A percentile compares a stretch with the other conserved stretches of the same genome.
phyloP scores from a whole-genome alignment of 139 green algal genomes.

The Chlamydomonas incerta region DNA sequence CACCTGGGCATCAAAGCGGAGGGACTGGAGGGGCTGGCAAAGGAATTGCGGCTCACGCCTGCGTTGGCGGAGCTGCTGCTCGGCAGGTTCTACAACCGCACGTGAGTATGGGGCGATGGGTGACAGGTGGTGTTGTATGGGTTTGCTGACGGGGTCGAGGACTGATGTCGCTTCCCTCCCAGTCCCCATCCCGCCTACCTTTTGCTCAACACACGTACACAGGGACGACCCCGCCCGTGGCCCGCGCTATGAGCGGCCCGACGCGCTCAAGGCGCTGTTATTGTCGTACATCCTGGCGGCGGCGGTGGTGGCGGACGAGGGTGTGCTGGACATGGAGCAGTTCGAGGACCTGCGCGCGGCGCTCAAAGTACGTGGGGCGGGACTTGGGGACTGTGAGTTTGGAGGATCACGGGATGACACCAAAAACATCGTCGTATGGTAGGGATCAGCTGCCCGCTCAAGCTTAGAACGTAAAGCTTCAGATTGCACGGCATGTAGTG shows the following conservation, averaged over 20 bases:
- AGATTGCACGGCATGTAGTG: no score
- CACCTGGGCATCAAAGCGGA: background rate
- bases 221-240: background rate
- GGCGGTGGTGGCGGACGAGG: constrained; percentile 49
- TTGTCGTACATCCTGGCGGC: constrained; percentile 47
- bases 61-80: constrained; percentile 45
- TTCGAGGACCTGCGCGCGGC: constrained; percentile 36
- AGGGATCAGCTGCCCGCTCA: no score
- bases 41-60: background rate
- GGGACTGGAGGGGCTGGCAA: background rate
- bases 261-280: constrained; percentile 30
- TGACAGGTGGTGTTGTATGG: background rate
- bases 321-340: constrained; percentile 23
- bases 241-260: constrained; percentile 31
- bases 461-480: no score
- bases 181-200: no score
- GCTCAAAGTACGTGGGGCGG: constrained; percentile 34
- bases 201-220: background rate
- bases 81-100: constrained; percentile 41
- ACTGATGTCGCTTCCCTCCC: no score
- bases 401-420: no score
- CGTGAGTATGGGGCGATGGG: background rate
- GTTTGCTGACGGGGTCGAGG: background rate
- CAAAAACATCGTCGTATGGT: no score
- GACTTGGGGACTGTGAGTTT: no score